These are phyloP conservation scores for Magnaporthiopsis poae DNA, from an alignment of 2,329 filamentous ascomycete genomes.

Conservation along the genomic window DNA sequence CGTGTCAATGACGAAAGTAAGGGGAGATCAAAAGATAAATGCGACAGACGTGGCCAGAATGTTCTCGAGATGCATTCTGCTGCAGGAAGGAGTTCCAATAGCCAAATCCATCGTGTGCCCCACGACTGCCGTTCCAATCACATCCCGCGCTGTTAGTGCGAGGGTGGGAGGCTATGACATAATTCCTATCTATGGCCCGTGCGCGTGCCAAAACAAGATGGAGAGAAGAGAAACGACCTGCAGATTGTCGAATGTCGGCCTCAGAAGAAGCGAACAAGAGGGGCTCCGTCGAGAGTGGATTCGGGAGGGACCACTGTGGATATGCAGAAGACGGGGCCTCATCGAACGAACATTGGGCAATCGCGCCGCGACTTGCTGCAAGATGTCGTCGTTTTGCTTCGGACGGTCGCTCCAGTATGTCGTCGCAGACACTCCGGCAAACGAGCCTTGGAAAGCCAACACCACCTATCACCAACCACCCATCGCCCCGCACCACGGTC, in stretches of 20 bases:
- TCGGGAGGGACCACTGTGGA: background rate
- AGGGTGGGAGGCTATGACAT: conserved; percentile 4
- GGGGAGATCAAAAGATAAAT: background rate
- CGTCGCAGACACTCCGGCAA: background rate
- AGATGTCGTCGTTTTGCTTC: conserved; percentile 7
- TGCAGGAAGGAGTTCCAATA: background rate
- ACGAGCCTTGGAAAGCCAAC: background rate
- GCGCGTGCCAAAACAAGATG: background rate
- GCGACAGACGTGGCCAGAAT: background rate
- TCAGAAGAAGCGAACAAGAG: background rate
- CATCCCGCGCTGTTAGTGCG: background rate
- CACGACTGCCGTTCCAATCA: background rate
- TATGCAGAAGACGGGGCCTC: background rate
- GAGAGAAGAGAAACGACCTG: background rate
- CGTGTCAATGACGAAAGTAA: background rate
- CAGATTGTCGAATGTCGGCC: background rate
- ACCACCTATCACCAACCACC: background rate
- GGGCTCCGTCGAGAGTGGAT: background rate
- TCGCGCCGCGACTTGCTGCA: background rate
- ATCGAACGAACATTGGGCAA: background rate
- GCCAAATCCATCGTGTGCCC: background rate
- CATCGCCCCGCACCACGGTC: too few relatives aligned
- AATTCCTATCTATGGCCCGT: background rate
- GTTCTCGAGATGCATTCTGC: background rate
- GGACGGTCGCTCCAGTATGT: background rate